A percentile compares a stretch with the other conserved stretches of the same genome.
Evolutionary conservation across 2,329 filamentous ascomycete genomes (phyloP).

Genomic region (Neoarthrinium moseri): DNA sequence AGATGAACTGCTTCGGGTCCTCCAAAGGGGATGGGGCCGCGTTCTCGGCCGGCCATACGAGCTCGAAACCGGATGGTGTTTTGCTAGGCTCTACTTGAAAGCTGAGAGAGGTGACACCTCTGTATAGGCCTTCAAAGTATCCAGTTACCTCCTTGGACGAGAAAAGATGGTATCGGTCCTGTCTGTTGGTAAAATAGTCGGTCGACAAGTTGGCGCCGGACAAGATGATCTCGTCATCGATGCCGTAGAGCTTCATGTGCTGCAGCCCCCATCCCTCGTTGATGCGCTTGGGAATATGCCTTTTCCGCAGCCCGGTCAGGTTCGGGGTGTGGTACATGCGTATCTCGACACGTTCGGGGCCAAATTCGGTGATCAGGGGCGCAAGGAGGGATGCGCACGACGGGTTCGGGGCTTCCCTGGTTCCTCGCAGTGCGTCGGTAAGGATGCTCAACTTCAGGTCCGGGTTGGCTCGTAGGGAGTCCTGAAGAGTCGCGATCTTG

Average conservation of each 20-base stretch:
- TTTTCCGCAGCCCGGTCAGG: conserved; percentile 81
- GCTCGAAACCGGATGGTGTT: conserved; percentile 54
- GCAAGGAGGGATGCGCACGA: conserved; percentile 88
- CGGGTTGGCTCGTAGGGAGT: conserved; percentile 72
- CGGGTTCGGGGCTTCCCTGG: conserved; percentile 80
- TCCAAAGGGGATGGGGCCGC: conserved; percentile 72
- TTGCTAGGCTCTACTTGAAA: conserved; percentile 70
- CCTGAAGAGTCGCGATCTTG: conserved; percentile 72
- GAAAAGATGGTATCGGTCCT: conserved; percentile 94
- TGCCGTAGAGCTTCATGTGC: conserved; percentile 97
- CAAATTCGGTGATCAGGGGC: conserved; percentile 81
- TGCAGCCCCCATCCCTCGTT: conserved; percentile 98
- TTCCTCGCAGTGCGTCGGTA: conserved; percentile 88
- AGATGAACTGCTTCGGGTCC: conserved; percentile 67
- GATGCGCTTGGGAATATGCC: conserved; percentile 80
- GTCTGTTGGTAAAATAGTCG: conserved; percentile 95
- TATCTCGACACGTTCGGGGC: conserved; percentile 79
- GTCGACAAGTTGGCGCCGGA: conserved; percentile 89
- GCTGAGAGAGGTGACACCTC: conserved; percentile 75
- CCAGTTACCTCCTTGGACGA: conserved; percentile 74
- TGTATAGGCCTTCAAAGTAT: conserved; percentile 78
- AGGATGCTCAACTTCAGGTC: conserved; percentile 81
- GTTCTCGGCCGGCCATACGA: conserved; percentile 76
- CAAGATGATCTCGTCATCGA: conserved; percentile 93
- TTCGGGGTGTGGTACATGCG: conserved; percentile 99